Percentiles rank a stretch among this genome's conserved stretches.
Conservation (phyloP, 2,329 filamentous ascomycete species). For the Talaromyces sp. region DNA sequence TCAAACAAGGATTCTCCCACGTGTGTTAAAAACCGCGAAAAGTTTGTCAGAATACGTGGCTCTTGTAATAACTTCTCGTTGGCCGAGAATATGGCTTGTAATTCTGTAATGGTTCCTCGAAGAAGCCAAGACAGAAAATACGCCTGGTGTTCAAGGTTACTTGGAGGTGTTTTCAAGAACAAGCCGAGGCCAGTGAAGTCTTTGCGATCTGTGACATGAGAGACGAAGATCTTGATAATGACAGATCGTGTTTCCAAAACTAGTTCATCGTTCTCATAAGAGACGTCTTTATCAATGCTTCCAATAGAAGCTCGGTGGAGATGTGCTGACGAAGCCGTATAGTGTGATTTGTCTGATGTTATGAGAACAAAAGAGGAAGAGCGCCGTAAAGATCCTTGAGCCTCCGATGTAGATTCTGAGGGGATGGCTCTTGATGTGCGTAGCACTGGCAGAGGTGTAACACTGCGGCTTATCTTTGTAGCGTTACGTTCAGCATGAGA, state of each 20-base stretch:
- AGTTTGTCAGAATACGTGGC: constrained; percentile 79
- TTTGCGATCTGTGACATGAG: constrained; percentile 80
- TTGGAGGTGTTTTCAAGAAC: constrained; percentile 83
- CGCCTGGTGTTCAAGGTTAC: constrained; percentile 89
- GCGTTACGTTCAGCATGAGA: constrained; percentile 83
- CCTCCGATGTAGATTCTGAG: constrained; percentile 39
- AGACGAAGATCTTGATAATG: constrained; percentile 74
- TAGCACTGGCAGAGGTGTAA: constrained; percentile 65
- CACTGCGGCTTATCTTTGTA: constrained; percentile 75
- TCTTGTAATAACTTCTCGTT: constrained; percentile 73
- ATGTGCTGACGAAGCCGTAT: constrained; percentile 58
- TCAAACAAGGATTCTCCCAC: constrained; percentile 89
- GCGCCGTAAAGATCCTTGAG: constrained; percentile 66
- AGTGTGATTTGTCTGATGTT: constrained; percentile 63
- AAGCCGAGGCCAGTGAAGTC: constrained; percentile 87
- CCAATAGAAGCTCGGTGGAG: constrained; percentile 63
- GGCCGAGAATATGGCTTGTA: constrained; percentile 67
- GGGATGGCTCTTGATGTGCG: constrained; percentile 63
- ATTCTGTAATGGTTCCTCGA: constrained; percentile 66
- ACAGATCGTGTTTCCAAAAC: constrained; percentile 75
- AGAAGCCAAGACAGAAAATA: constrained; percentile 92
- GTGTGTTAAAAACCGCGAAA: constrained; percentile 75
- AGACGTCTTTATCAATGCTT: constrained; percentile 50
- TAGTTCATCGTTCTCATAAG: constrained; percentile 61
- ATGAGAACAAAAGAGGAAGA: constrained; percentile 90